Conservation (phyloP, 208 protist species). For the Trypanosoma vivax region DNA sequence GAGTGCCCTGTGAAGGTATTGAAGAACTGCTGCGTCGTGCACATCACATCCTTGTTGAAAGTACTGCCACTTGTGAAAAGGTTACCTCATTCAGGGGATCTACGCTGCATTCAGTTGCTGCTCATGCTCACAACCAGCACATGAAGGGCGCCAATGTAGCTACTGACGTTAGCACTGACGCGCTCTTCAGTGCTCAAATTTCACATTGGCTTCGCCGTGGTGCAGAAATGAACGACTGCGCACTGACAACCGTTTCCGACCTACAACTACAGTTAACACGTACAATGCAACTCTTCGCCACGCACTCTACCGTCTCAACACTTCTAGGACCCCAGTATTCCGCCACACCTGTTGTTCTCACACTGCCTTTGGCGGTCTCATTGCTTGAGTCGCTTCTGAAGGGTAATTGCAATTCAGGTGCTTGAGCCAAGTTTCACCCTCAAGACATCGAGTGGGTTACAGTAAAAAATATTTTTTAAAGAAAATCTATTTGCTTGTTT, state of each 20-base stretch:
- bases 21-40: constrained; percentile 24
- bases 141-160: not conserved
- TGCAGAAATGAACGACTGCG: constrained; percentile 19
- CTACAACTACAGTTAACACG: constrained; percentile 28
- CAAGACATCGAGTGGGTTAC: no score
- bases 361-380: constrained; percentile 29
- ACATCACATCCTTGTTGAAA: constrained; percentile 10
- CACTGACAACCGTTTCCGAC: constrained; percentile 11
- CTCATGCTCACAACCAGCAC: no score
- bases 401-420: constrained; percentile 8
- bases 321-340: constrained; percentile 27
- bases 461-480: no score
- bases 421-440: no score
- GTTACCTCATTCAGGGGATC: not conserved
- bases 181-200: constrained; percentile 22
- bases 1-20: constrained; percentile 20
- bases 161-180: constrained; percentile 2
- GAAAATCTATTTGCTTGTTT: no score
- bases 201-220: constrained; percentile 27
- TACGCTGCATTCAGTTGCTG: no score
- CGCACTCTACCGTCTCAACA: constrained; percentile 24
- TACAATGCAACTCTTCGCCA: constrained; percentile 22
- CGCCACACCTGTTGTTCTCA: constrained; percentile 25
- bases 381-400: constrained; percentile 28
- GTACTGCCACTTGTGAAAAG: not conserved